A percentile compares a stretch with the other conserved stretches of the same genome.
These are phyloP conservation scores for Macaranga tanarius DNA, from an alignment of 441 rosid genomes.

Conservation along the genomic window DNA sequence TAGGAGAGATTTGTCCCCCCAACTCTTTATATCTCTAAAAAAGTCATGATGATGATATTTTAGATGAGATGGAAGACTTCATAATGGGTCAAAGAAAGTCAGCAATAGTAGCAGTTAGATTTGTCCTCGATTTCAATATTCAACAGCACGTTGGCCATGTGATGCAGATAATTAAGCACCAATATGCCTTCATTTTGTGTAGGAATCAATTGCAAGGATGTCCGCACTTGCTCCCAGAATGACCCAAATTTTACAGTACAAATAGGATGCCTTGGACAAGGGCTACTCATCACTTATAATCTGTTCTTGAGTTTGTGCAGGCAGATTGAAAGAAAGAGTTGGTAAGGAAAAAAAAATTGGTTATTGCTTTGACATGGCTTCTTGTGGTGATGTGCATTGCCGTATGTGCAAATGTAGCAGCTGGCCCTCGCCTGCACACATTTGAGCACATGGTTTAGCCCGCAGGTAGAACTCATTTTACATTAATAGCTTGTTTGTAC, in stretches of 20 bases:
- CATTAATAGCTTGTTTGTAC: too few relatives aligned
- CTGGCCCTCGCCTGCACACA: constrained; percentile 19
- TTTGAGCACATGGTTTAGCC: constrained; percentile 24
- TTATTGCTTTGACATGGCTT: constrained; percentile 29
- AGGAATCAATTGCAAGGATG: background rate
- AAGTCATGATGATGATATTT: background rate
- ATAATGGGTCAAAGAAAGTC: constrained; percentile 1
- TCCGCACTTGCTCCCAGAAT: background rate
- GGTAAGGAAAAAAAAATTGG: constrained; percentile 19
- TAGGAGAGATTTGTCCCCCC: too few relatives aligned
- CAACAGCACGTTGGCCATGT: background rate
- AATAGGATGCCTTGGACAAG: constrained; percentile 7
- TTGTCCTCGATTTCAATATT: background rate
- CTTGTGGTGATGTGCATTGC: constrained; percentile 22
- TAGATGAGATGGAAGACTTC: background rate
- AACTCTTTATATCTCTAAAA: too few relatives aligned
- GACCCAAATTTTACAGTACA: background rate
- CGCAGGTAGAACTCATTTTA: constrained; percentile 25
- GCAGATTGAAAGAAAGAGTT: constrained; percentile 2
- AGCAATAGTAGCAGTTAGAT: constrained; percentile 11
- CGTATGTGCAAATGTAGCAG: constrained; percentile 26
- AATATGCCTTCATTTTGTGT: background rate
- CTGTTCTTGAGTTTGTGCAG: background rate
- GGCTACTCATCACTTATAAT: background rate
- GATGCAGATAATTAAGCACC: background rate